Percentiles rank a stretch among this genome's conserved stretches.
Conservation (phyloP, 257 asterid genomes). For the Solanum paucissectum region DNA sequence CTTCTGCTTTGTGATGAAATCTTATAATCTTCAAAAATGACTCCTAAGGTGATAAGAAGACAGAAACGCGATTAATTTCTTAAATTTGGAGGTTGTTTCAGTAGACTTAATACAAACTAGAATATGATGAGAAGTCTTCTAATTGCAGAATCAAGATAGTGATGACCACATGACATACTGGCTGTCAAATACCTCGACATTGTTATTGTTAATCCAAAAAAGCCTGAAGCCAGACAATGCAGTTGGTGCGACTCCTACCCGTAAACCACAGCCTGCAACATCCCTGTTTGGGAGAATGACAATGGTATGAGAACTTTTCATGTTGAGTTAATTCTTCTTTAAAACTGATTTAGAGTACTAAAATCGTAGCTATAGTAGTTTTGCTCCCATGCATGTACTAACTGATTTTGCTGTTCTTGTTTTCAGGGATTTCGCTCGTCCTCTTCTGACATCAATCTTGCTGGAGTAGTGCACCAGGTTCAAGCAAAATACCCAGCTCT, state of each 20-base stretch:
- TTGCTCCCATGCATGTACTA: background rate
- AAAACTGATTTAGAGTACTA: background rate
- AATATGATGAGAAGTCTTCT: conserved; percentile 1
- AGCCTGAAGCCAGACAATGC: conserved; percentile 63
- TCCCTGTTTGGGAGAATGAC: conserved; percentile 96
- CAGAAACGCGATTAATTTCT: background rate
- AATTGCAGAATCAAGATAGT: conserved; percentile 73
- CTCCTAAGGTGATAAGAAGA: background rate
- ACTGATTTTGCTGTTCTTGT: background rate
- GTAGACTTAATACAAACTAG: background rate
- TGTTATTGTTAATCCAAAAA: conserved; percentile 81
- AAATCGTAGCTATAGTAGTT: background rate
- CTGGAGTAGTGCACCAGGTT: conserved; percentile 74
- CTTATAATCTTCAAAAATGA: background rate
- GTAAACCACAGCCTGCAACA: conserved; percentile 63
- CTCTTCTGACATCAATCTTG: conserved; percentile 52
- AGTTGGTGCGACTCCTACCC: conserved; percentile 55
- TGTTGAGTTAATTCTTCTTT: background rate
- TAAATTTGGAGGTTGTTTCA: background rate
- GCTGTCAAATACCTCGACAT: conserved; percentile 87
- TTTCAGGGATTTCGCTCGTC: conserved; percentile 87
- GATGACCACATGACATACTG: conserved; percentile 86
- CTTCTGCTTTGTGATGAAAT: background rate
- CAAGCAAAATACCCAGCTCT: conserved; percentile 96
- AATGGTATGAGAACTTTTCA: conserved; percentile 45